Evolutionary conservation across 306 rosid genomes (phyloP).

Genomic region (Vigna hirtella): DNA sequence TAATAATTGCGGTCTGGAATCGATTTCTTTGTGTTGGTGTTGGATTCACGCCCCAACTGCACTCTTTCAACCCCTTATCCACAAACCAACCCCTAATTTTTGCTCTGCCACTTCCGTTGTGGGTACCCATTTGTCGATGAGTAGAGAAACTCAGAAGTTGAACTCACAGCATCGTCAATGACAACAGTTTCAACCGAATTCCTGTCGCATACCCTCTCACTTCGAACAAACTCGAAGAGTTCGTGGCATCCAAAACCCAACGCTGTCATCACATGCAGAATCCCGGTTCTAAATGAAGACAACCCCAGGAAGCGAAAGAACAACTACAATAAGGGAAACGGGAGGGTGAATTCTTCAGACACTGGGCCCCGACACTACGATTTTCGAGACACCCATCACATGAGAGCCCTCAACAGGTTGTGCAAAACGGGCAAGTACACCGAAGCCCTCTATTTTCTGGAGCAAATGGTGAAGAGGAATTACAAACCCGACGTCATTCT

Average conservation of each 20-base stretch:
- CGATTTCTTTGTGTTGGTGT: slow-evolving; percentile 3
- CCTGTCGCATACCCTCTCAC: slow-evolving; percentile 57
- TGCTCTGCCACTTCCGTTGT: neutral
- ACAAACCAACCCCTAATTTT: slow-evolving; percentile 7
- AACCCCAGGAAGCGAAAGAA: slow-evolving; percentile 34
- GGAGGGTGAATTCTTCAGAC: slow-evolving; percentile 46
- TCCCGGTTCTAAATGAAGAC: slow-evolving; percentile 43
- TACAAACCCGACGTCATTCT: slow-evolving; percentile 74
- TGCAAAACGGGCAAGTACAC: slow-evolving; percentile 70
- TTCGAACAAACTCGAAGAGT: slow-evolving; percentile 43
- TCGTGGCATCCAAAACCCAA: slow-evolving; percentile 48
- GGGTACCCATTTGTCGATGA: slow-evolving; percentile 33
- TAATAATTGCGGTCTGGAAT: slow-evolving; percentile 11
- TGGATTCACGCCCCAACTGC: neutral
- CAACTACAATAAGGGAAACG: slow-evolving; percentile 24
- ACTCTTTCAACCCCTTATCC: slow-evolving; percentile 46
- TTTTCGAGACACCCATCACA: slow-evolving; percentile 59
- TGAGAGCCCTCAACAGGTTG: slow-evolving; percentile 65
- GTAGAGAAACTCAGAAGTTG: neutral
- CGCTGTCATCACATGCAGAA: slow-evolving; percentile 46
- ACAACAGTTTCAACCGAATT: slow-evolving; percentile 69
- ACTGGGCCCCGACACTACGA: slow-evolving; percentile 51
- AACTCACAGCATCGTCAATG: slow-evolving; percentile 51
- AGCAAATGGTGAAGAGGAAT: slow-evolving; percentile 66
- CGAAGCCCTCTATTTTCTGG: slow-evolving; percentile 78